Evolutionary conservation across 2,329 filamentous ascomycete species (phyloP).

Genomic region (Alternaria metachromatica): DNA sequence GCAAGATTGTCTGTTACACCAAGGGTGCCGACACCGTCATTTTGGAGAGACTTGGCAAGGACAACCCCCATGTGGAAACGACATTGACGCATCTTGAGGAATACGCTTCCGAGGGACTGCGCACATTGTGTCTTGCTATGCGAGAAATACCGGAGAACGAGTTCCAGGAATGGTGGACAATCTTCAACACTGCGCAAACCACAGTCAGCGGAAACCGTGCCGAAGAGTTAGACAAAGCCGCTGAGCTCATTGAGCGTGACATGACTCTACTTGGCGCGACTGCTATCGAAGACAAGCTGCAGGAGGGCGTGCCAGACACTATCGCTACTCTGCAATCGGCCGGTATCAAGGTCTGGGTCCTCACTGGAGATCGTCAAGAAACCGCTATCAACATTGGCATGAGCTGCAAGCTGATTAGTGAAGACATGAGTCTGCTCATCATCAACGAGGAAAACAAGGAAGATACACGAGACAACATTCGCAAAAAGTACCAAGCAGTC

Average conservation of each 20-base stretch:
- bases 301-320: conserved; percentile 97
- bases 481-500: conserved; percentile 93
- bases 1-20: conserved; percentile 90
- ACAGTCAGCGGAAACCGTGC: conserved; percentile 91
- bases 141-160: conserved; percentile 90
- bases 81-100: conserved; percentile 97
- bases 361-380: conserved; percentile 97
- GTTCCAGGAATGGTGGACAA: conserved; percentile 82
- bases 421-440: conserved; percentile 98
- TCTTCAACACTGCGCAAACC: conserved; percentile 87
- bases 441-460: conserved; percentile 86
- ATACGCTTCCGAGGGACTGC: conserved; percentile 93
- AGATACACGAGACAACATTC: conserved; percentile 84
- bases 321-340: conserved; percentile 97
- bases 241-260: conserved; percentile 92
- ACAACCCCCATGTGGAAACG: conserved; percentile 83
- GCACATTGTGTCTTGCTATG: conserved; percentile 93
- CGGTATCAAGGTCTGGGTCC: conserved; percentile 97
- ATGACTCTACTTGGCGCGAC: conserved; percentile 92
- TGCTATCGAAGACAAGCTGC: conserved; percentile 94
- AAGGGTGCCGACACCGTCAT: conserved; percentile 99
- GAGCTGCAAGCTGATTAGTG: conserved; percentile 97
- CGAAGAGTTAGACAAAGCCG: conserved; percentile 95
- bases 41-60: conserved; percentile 81
- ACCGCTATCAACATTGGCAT: conserved; percentile 99